Evolutionary conservation across 2,329 filamentous ascomycete species (phyloP), one percentile per base, ranked within the genome.

Genomic region (Fusarium sp.): DNA sequence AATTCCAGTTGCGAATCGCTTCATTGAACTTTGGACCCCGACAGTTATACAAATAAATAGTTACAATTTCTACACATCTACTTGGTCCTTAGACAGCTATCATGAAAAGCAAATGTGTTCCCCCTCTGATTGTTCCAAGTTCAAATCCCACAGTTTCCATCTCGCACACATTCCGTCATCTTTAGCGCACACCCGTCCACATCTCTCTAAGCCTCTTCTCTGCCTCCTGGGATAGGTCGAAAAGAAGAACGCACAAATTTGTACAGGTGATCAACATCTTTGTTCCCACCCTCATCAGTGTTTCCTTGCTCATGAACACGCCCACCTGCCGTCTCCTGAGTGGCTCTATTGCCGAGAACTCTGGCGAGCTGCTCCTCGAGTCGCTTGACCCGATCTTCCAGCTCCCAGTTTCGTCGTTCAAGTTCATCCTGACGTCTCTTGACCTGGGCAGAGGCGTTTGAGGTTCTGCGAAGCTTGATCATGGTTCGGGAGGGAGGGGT

Each of bases 281-380:
- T 46, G 42, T 25, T n/a, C 4, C 42, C 42, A 11, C 14, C 42
- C 20, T 46, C 42, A n/a, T n/a, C 0, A 40, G 10, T 6, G 3
- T 13, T 42, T 13, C 6, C 38, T 42, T 42, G 38, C 38, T 42
- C 38, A 6, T 42, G 38, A 46, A 25, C 20, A 11, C 23, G 2
- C 25, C 23, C 14, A 27, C 7, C 9, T n/a, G 2, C 5, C 9
- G 2, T 3, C 14, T 49, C 5, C 14, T 49, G 14, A 4, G 20
- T 11, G 14, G 2, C n/a, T 2, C 25, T 9, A 6, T 11, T 2
- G 9, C 8, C 9, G 3, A 67, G 44, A 14, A 68, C 23, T 23
- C 29, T 34, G 2, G 44, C 14, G 8, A 73, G 34, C 3, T 70
- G 42, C 8, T 62, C 54, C 16, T 74, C 72, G 3, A 74, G 38